Percentiles rank a stretch among this genome's conserved stretches.
Conservation (phyloP, 1,284 basidiomycete species). For the Cutaneotrichosporon cutaneum region DNA sequence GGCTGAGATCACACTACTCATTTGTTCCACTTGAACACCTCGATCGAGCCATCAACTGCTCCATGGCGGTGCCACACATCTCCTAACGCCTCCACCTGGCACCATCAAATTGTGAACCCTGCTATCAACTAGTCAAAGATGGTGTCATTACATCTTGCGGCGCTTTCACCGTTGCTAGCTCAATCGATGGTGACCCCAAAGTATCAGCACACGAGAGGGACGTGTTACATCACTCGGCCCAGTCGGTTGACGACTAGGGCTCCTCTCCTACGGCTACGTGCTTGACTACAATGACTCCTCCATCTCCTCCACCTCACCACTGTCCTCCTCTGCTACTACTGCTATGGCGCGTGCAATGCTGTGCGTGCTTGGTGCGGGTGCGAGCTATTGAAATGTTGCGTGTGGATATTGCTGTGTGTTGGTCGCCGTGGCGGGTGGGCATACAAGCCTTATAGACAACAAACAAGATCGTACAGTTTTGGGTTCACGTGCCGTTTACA, state of each 20-base stretch:
- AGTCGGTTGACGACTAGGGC: not conserved
- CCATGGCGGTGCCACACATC: no score
- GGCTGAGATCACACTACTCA: no score
- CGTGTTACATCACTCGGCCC: not conserved
- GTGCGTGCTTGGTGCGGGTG: slow-evolving; percentile 7
- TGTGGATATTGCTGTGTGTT: slow-evolving; percentile 6
- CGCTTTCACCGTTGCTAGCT: no score
- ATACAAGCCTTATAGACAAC: slow-evolving; percentile 21
- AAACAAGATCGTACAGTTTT: slow-evolving; percentile 18
- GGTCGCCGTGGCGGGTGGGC: slow-evolving; percentile 1
- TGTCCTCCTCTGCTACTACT: slow-evolving; percentile 3
- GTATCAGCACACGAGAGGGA: not conserved
- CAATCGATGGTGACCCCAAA: not conserved
- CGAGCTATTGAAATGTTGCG: slow-evolving; percentile 4
- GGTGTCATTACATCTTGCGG: no score
- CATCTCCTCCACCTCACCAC: slow-evolving; percentile 1
- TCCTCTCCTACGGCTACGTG: not conserved
- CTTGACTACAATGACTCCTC: not conserved
- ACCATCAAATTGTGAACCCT: no score
- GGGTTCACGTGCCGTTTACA: slow-evolving; percentile 3
- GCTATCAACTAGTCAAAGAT: no score
- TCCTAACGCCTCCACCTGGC: no score
- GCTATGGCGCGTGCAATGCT: slow-evolving; percentile 12
- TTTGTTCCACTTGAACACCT: no score
- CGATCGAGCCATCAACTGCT: no score